Base-by-base conservation (phyloP, 257 asterid genomes). In the Paraleonurus japonicus region DNA sequence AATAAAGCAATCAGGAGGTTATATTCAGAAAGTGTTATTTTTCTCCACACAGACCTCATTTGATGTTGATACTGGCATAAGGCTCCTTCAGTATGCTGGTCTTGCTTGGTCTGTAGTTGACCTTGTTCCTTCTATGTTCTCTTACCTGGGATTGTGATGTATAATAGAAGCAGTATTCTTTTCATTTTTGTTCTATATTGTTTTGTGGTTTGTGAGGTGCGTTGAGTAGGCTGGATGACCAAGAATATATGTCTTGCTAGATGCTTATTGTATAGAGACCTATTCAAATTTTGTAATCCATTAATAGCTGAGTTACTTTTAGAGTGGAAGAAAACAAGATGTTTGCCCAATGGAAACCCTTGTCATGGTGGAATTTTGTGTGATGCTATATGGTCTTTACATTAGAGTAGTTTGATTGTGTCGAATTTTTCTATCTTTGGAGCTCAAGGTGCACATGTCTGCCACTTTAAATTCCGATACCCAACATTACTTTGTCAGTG, bases 101-200 rank as follows among this genome's bases (percentile, higher is more conserved):
- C 96, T 92, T 70, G 97, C 97, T 12, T 95, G 98, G 97, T 90
- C 96, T 2, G 96, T 90, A 20, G 99, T 90, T 68, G 99, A 90
- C 79, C 98, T 88, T 59, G 99, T 92, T 79, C 98, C 99, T 62
- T 89, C 90, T 48, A 13, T 87, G 22, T 92, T 92, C 80, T 78
- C 83, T 63, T 81, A 72, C 69, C 69, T 89, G 23, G 83, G 91
- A 75, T 81, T 95, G 75, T 92, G 91, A 92, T 74, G 68, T 76
- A 58, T 58, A 43, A 32, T 57, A 65, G 62, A 54, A 61, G 47
- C 12, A 61, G 16, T 45, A 15, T 54, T 19, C 11, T 37, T 43
- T 65, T 37, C n/a, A 17, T 47, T 47, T 51, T 27, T 50, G 13
- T 26, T 50, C 62, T 10, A 11, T 67, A 48, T 37, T 9, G 0